Base-by-base conservation (phyloP, 306 rosid species). In the Vigna nakashimae region DNA sequence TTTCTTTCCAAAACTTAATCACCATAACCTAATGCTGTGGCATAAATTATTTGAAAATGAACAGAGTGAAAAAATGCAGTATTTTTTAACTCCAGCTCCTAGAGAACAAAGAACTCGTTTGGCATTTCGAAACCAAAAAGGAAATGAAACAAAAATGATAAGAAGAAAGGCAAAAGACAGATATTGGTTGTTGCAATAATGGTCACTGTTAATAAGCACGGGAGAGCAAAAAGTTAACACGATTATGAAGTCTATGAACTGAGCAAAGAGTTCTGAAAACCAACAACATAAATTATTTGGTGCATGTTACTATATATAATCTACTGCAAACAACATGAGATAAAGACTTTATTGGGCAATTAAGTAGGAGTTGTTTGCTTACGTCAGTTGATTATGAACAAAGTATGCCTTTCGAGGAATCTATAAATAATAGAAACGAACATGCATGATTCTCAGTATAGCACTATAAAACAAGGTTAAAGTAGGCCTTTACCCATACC, bases 401-500 rank as follows among this genome's bases (percentile, higher is more conserved):
- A 78, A 80, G 86, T 87, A 86, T 82, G 92, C 84, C 79, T 85
- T 85, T 72, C 87, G 85, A 91, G 89, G 74, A 78, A 74, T 36
- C 4, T 38, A 38, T 65, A 9, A 82, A 77, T 65, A 60, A 72
- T 50, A 5, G 15, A 62, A 80, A 70, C 68, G 30, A 79, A 77
- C 78, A 77, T 79, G 73, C 84, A 74, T 81, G 86, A 86, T 77
- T 52, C 68, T 58, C 7, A 60, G 20, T 15, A 30, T 62, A 12
- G 10, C 60, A 76, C 40, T 55, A 30, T 14, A 2, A 43, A 43
- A 45, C 48, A 18, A 8, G 38, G 49, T 7, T 53, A 56, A 42
- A 42, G 68, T 63, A 63, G 46, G n/a, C 38, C 12, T 81, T 78
- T 56, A 78, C 85, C 92, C 92, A 88, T 85, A 24, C 80, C 58